phyloP scores from a whole-genome alignment of 805 yeast species.

The Pichia rugopelliculosa region DNA sequence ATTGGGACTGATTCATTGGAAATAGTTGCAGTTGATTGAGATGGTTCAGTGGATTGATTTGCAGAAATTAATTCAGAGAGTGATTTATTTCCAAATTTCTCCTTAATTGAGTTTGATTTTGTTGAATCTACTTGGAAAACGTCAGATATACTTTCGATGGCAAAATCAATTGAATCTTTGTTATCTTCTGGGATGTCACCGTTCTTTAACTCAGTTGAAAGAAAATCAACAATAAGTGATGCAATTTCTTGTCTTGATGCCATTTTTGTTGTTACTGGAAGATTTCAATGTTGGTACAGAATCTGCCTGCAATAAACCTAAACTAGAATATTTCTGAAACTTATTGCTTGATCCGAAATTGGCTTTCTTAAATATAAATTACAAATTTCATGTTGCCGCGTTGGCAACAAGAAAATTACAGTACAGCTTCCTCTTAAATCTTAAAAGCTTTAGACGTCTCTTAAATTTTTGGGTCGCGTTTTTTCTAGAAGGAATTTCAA shows the following conservation, averaged over 20 bases:
- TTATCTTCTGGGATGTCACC: slow-evolving; percentile 71
- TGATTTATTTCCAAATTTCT: slow-evolving; percentile 41
- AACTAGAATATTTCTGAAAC: too few species aligned
- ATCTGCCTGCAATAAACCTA: too few species aligned
- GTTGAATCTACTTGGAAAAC: slow-evolving; percentile 58
- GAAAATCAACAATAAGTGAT: slow-evolving; percentile 63
- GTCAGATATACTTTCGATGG: slow-evolving; percentile 86
- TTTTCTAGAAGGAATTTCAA: too few species aligned
- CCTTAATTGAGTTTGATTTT: slow-evolving; percentile 24
- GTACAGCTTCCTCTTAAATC: too few species aligned
- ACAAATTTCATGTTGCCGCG: too few species aligned
- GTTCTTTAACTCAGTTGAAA: slow-evolving; percentile 48
- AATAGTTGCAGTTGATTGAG: slow-evolving; percentile 1
- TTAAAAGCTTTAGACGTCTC: too few species aligned
- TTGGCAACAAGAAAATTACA: too few species aligned
- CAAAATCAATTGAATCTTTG: slow-evolving; percentile 85
- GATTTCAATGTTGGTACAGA: not conserved
- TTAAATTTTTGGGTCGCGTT: too few species aligned
- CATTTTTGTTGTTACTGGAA: slow-evolving; percentile 4
- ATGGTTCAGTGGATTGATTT: slow-evolving; percentile 6
- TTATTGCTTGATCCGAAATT: too few species aligned
- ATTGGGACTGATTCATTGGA: slow-evolving; percentile 30
- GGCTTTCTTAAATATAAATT: too few species aligned
- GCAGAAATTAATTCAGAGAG: slow-evolving; percentile 38
- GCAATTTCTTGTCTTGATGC: slow-evolving; percentile 59